These are phyloP conservation scores for Pseudocohnilembus persalinus DNA, from an alignment of 169 alveolate genomes.

Conservation along the genomic window DNA sequence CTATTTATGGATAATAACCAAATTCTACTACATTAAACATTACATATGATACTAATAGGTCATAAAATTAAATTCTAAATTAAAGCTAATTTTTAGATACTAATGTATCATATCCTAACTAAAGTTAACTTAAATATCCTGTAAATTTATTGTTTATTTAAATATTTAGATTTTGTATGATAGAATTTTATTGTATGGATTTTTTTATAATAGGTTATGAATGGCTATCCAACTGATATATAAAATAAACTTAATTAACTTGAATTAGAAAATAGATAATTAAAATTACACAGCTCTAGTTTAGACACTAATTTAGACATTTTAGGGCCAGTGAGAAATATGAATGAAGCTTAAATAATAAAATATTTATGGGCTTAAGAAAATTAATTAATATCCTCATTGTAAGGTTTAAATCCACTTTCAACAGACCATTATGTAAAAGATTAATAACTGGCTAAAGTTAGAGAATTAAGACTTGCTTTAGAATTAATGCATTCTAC, in stretches of 20 bases:
- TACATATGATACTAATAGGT: too few species aligned
- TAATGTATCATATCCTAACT: too few species aligned
- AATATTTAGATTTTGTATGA: too few species aligned
- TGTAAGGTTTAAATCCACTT: background rate
- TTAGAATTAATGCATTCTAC: background rate
- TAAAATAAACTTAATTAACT: background rate
- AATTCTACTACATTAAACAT: too few species aligned
- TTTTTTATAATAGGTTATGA: background rate
- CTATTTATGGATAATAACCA: too few species aligned
- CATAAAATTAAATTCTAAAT: too few species aligned
- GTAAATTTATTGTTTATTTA: too few species aligned
- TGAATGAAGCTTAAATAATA: background rate
- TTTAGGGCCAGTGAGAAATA: background rate
- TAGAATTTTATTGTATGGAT: too few species aligned
- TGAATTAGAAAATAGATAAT: background rate
- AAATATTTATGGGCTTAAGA: background rate
- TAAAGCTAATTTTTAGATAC: too few species aligned
- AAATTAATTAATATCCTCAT: background rate
- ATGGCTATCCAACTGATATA: background rate
- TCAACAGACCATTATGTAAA: background rate
- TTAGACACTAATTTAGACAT: background rate
- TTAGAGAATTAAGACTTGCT: background rate
- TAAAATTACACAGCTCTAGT: background rate
- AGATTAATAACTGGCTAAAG: background rate
- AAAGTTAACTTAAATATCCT: too few species aligned